Percentiles rank a stretch among this genome's conserved stretches.
phyloP scores from a whole-genome alignment of 345 rosid genomes.

The Kernera saxatilis region DNA sequence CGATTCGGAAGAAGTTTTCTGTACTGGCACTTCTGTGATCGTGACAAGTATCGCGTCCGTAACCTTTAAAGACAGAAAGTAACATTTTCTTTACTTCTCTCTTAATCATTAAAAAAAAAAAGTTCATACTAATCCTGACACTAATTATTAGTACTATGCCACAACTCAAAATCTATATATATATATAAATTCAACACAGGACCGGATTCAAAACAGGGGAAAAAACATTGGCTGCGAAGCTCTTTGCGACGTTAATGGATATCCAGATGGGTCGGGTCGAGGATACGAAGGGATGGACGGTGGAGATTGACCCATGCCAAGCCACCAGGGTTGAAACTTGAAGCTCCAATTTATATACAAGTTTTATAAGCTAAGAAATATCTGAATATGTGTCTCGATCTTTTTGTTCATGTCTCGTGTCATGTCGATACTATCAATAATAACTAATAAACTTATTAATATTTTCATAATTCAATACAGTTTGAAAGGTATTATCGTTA shows the following conservation, averaged over 20 bases:
- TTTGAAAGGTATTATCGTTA: background rate
- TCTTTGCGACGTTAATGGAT: conserved; percentile 15
- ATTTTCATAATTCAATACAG: no score
- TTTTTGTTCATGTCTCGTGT: background rate
- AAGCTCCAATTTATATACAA: background rate
- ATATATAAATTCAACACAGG: conserved; percentile 17
- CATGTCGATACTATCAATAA: background rate
- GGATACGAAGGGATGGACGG: conserved; percentile 31
- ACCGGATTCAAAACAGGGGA: conserved; percentile 23
- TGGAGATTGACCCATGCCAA: conserved; percentile 11
- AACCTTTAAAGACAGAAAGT: conserved; percentile 22
- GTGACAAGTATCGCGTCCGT: conserved; percentile 55
- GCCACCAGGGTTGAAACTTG: background rate
- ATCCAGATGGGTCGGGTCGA: conserved; percentile 29
- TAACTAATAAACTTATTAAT: no score
- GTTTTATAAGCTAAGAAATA: background rate
- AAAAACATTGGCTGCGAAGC: conserved; percentile 21
- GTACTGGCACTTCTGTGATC: conserved; percentile 77
- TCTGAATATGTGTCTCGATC: conserved; percentile 3
- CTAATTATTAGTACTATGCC: no score
- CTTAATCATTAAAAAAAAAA: background rate
- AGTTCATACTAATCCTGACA: background rate
- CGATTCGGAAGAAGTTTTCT: conserved; percentile 73
- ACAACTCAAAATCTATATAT: no score
- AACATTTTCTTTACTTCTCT: background rate